Evolutionary conservation across 768 basidiomycete genomes (phyloP).

Genomic region (Chalciporus chontae): DNA sequence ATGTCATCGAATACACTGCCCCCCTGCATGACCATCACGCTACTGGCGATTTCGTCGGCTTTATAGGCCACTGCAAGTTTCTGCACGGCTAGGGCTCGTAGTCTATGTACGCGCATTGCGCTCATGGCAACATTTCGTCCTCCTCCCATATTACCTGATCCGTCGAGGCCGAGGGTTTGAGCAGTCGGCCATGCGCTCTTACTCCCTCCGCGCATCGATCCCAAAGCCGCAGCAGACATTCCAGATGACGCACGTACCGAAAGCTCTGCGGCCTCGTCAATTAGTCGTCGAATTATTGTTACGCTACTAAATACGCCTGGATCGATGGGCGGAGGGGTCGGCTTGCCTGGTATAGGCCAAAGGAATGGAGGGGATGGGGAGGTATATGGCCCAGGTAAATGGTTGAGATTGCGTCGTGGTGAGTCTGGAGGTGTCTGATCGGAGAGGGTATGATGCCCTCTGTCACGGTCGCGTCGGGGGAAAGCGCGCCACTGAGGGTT

Average conservation of each 20-base stretch:
- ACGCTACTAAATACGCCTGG: slow-evolving; percentile 83
- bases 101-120: slow-evolving; percentile 75
- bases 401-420: slow-evolving; percentile 34
- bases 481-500: slow-evolving; percentile 19
- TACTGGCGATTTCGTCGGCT: slow-evolving; percentile 86
- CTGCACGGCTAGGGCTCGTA: slow-evolving; percentile 80
- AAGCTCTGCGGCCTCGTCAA: slow-evolving; percentile 87
- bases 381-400: slow-evolving; percentile 32
- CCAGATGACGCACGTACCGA: slow-evolving; percentile 87
- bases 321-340: slow-evolving; percentile 83
- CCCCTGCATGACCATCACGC: slow-evolving; percentile 94
- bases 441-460: slow-evolving; percentile 40
- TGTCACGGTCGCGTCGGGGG: slow-evolving; percentile 37
- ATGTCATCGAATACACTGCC: slow-evolving; percentile 90
- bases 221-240: slow-evolving; percentile 69
- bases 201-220: slow-evolving; percentile 49
- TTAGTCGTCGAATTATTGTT: slow-evolving; percentile 68
- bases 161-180: slow-evolving; percentile 62
- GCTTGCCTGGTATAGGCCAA: slow-evolving; percentile 56
- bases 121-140: slow-evolving; percentile 83
- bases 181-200: slow-evolving; percentile 59
- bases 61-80: slow-evolving; percentile 84
- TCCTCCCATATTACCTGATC: slow-evolving; percentile 47
- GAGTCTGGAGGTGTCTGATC: slow-evolving; percentile 47
- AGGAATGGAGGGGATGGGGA: slow-evolving; percentile 43